Evolutionary conservation across 139 green algal species (phyloP), one percentile per base, ranked within the genome.

Genomic region (Chlamydomonas schloesseri): DNA sequence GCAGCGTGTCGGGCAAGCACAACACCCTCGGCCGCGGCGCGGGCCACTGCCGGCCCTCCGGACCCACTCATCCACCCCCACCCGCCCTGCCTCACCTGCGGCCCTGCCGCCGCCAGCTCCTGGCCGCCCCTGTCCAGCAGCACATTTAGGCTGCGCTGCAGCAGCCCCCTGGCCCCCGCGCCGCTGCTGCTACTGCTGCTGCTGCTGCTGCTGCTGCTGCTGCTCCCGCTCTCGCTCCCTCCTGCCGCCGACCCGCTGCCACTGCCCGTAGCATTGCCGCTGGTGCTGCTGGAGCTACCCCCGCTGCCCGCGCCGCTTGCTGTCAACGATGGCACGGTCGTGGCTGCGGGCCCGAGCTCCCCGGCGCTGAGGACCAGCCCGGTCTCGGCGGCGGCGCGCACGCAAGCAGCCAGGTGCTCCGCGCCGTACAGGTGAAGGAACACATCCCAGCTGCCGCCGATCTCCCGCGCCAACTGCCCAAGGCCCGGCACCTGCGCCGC

Each of bases 51-150:
- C 42, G 42, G 8, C 6, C 42, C 42, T 50, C 5, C 42, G 8
- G 6, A 50, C 5, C 8, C 42, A 50, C 42, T 8, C 6, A 50
- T 50, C 42, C 42, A 50, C 42, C 42, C 5, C 42, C 5, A 8
- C 42, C 42, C 42, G 42, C 58, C 28, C 17, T 13, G 50, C 34
- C 75, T 14, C 57, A 82, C 75, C 75, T 82, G 75, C 24, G 77
- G 77, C 62, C 77, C 77, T 5, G 77, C 77, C 77, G 53, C 62
- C 64, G 28, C 29, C n/a, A 83, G 77, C 62, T 83, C 77, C 77
- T 10, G 6, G 28, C 62, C 77, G 20, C 21, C 58, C 0, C 3
- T 1, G 28, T 64, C 62, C 62, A 83, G 21, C 62, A 83, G 46
- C 36, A 83, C 77, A 0, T 73, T 62, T 26, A 83, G 28, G 62